Evolutionary conservation across 2,329 filamentous ascomycete species (phyloP).

Genomic region (Aspergillus sp.): DNA sequence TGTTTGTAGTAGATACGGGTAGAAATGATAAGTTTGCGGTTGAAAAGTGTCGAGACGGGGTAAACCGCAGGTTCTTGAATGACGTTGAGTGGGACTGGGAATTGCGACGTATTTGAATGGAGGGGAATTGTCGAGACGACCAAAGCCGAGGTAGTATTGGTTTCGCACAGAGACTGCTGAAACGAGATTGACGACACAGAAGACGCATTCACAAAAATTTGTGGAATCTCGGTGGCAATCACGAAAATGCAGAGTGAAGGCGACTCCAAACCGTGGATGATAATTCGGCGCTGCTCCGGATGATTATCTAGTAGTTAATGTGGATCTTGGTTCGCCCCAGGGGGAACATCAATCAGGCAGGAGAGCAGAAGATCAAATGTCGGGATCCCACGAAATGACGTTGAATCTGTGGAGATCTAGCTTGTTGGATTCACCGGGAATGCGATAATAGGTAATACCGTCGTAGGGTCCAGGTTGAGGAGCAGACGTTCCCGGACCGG

Average conservation of each 20-base stretch:
- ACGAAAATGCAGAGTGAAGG: conserved; percentile 9
- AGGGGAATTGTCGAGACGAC: conserved; percentile 22
- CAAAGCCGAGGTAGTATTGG: conserved; percentile 30
- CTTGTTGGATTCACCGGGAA: background rate
- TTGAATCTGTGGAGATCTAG: background rate
- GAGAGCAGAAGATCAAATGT: conserved; percentile 6
- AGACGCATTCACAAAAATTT: conserved; percentile 19
- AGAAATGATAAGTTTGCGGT: conserved; percentile 16
- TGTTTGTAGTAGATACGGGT: background rate
- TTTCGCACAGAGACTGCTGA: conserved; percentile 24
- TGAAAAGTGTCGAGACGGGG: conserved; percentile 10
- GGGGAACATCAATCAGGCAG: background rate
- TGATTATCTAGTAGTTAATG: conserved; percentile 9
- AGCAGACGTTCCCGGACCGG: background rate
- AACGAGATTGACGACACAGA: conserved; percentile 23
- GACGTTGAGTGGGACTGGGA: conserved; percentile 16
- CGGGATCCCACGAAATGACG: background rate
- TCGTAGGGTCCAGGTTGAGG: background rate
- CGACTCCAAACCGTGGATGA: background rate
- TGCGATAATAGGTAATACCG: background rate
- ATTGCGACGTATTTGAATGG: conserved; percentile 13
- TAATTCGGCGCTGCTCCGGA: conserved; percentile 7
- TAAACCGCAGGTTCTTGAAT: conserved; percentile 15
- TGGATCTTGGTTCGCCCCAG: conserved; percentile 19
- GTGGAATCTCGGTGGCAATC: conserved; percentile 10